Evolutionary conservation across 306 rosid genomes (phyloP).

Genomic region (Inga leiocalycina): DNA sequence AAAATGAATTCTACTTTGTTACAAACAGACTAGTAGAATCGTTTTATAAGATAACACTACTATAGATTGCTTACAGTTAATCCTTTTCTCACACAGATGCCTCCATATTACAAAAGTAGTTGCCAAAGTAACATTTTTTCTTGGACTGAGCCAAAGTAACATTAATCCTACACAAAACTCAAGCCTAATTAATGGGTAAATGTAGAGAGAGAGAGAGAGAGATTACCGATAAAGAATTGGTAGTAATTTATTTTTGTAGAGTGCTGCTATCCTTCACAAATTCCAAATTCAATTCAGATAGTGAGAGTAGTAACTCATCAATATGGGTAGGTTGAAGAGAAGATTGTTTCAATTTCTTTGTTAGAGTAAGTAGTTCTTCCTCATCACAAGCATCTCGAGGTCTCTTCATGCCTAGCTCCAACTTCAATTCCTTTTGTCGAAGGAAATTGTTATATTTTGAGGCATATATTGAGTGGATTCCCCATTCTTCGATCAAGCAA

Average conservation of each 20-base stretch:
- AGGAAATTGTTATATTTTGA: not conserved
- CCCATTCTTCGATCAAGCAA: not conserved
- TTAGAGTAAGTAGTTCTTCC: not conserved
- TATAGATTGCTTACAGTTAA: no score
- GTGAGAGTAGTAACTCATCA: not conserved
- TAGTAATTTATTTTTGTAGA: not conserved
- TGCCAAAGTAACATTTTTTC: no score
- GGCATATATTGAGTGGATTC: slow-evolving; percentile 1
- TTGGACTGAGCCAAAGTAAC: no score
- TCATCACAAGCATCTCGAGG: not conserved
- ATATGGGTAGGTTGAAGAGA: not conserved
- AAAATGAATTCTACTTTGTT: no score
- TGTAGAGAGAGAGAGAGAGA: not conserved
- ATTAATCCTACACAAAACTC: no score
- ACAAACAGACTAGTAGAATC: no score
- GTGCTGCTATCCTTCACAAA: not conserved
- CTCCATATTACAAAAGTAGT: no score
- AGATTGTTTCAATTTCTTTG: not conserved
- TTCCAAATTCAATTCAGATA: not conserved
- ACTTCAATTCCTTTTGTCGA: not conserved
- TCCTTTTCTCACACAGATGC: no score
- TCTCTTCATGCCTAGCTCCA: not conserved
- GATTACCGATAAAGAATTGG: not conserved
- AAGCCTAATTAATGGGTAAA: not conserved
- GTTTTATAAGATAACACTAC: no score